A percentile compares a stretch with the other conserved stretches of the same genome.
Evolutionary conservation across 495 filamentous ascomycete species (phyloP).

Genomic region (Xylaria nigripes): DNA sequence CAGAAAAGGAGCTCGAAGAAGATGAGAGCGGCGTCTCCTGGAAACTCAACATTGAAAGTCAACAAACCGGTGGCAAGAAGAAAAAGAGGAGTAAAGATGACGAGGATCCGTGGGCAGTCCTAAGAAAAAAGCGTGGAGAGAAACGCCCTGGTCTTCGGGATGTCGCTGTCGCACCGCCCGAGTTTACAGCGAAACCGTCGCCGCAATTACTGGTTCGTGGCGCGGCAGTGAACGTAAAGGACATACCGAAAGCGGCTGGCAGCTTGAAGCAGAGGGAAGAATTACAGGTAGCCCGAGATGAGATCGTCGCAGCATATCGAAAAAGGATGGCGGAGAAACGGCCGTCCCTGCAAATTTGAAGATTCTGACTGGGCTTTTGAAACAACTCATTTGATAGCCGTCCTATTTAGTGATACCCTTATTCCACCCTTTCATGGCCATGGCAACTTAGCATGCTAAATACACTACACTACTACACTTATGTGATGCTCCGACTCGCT

Average conservation of each 20-base stretch:
- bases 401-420: slow-evolving; percentile 5
- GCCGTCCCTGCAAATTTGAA: slow-evolving; percentile 1
- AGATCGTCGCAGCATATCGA: slow-evolving; percentile 75
- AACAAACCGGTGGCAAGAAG: slow-evolving; percentile 24
- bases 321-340: slow-evolving; percentile 67
- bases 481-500: neutral
- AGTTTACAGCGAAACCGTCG: slow-evolving; percentile 53
- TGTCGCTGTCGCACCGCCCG: slow-evolving; percentile 72
- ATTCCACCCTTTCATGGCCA: neutral
- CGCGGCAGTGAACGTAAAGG: slow-evolving; percentile 60
- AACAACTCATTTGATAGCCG: neutral
- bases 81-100: slow-evolving; percentile 49
- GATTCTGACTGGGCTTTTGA: neutral
- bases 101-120: slow-evolving; percentile 72
- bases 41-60: slow-evolving; percentile 41
- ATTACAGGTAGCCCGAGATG: slow-evolving; percentile 62
- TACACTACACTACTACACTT: too few species aligned
- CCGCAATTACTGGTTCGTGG: slow-evolving; percentile 66
- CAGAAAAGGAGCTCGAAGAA: slow-evolving; percentile 58
- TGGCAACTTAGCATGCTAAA: neutral
- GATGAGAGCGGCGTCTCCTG: slow-evolving; percentile 48
- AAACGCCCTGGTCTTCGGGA: slow-evolving; percentile 61
- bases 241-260: slow-evolving; percentile 67
- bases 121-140: slow-evolving; percentile 54
- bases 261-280: slow-evolving; percentile 79